phyloP scores from a whole-genome alignment of 2,329 filamentous ascomycete species.

The Cercospora sp. region DNA sequence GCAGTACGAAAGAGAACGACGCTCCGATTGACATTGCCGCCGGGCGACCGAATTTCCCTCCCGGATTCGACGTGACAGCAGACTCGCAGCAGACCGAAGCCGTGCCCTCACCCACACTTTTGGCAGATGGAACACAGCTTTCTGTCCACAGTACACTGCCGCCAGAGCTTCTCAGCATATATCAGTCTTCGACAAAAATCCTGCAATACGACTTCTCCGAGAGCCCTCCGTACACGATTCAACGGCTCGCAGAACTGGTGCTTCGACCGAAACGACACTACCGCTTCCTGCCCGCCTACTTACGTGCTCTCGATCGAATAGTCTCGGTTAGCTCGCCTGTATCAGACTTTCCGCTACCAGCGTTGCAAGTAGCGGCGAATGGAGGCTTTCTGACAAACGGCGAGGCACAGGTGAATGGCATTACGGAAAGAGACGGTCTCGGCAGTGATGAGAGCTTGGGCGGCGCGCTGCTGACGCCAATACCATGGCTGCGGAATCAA shows the following conservation, averaged over 20 bases:
- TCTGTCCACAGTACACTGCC: slow-evolving; percentile 56
- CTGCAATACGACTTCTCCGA: slow-evolving; percentile 61
- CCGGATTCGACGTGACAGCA: slow-evolving; percentile 42
- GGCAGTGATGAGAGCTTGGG: slow-evolving; percentile 88
- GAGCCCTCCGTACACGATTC: slow-evolving; percentile 86
- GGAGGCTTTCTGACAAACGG: slow-evolving; percentile 52
- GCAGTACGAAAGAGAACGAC: slow-evolving; percentile 68
- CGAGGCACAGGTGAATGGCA: slow-evolving; percentile 62
- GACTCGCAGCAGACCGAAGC: slow-evolving; percentile 32
- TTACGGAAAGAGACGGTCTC: slow-evolving; percentile 53
- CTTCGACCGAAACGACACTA: slow-evolving; percentile 77
- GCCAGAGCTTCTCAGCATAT: slow-evolving; percentile 61
- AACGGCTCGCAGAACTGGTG: slow-evolving; percentile 85
- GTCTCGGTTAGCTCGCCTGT: slow-evolving; percentile 83
- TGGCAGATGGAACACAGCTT: slow-evolving; percentile 17
- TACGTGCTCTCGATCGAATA: slow-evolving; percentile 87
- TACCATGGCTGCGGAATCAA: slow-evolving; percentile 70
- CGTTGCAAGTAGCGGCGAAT: slow-evolving; percentile 47
- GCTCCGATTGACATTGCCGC: slow-evolving; percentile 45
- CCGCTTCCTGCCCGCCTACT: slow-evolving; percentile 75
- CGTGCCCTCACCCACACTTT: slow-evolving; percentile 16
- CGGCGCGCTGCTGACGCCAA: slow-evolving; percentile 87
- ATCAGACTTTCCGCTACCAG: slow-evolving; percentile 78
- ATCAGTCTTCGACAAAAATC: slow-evolving; percentile 33
- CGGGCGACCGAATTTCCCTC: slow-evolving; percentile 36